phyloP scores from a whole-genome alignment of 169 alveolate species.

The Blepharisma undulans region DNA sequence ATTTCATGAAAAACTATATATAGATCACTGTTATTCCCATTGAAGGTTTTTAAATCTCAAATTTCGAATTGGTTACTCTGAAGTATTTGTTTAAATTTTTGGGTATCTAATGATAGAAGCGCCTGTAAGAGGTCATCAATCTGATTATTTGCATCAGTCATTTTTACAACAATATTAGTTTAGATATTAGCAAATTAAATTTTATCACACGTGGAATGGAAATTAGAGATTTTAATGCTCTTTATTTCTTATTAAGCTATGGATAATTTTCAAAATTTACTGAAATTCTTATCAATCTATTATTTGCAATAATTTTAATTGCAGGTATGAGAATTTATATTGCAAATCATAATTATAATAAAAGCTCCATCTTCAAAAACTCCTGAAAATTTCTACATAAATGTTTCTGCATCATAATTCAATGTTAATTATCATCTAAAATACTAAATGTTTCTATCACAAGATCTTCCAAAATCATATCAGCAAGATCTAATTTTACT shows the following conservation, averaged over 20 bases:
- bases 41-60: neutral
- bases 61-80: neutral
- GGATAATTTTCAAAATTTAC: too few relatives aligned
- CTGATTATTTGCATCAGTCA: neutral
- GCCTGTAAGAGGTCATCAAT: neutral
- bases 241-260: too few relatives aligned
- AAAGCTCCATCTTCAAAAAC: neutral
- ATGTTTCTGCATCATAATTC: neutral
- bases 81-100: neutral
- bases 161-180: neutral
- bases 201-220: neutral
- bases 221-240: too few relatives aligned
- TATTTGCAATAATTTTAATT: too few relatives aligned
- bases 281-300: too few relatives aligned
- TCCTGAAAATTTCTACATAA: too few relatives aligned
- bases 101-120: neutral
- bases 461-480: constrained; percentile 49
- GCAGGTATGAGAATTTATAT: neutral
- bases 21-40: neutral
- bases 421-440: neutral
- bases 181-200: neutral
- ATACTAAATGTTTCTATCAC: constrained; percentile 28
- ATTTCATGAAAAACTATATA: neutral
- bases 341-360: neutral
- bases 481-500: constrained; percentile 65